Evolutionary conservation across 2,329 filamentous ascomycete genomes (phyloP), one percentile per base, ranked within the genome.

Genomic region (Alternaria sp.): DNA sequence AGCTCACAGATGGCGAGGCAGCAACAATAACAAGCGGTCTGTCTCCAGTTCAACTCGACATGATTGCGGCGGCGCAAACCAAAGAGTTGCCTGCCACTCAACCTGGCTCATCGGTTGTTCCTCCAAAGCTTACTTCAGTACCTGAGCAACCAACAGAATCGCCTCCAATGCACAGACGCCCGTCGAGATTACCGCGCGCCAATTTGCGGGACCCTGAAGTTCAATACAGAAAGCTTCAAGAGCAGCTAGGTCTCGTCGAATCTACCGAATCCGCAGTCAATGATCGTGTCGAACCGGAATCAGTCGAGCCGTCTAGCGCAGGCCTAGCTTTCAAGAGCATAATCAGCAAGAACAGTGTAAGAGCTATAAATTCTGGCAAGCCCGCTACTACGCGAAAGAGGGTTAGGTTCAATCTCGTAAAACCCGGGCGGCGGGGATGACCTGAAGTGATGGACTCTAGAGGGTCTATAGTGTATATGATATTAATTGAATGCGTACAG

Each of bases 171-270:
- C 26, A n/a, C 1, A 47, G 11, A 12, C 26, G 18, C 28, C 38
- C 32, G 26, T 7, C 56, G 9, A 18, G 20, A 42, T 16, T 20
- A 20, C 12, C 20, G 44, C n/a, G 32, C 38, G 9, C 26, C 14
- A 55, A 56, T 22, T 5, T n/a, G 2, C 43, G 44, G 34, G 59
- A 66, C 14, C 59, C 64, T n/a, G 64, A 65, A 52, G 12, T 55
- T 6, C 62, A 67, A 51, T 65, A 65, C 52, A 44, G 55, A 34
- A 63, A 44, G 24, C 57, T 65, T 1, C 59, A 65, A 42, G 57
- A 63, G 47, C 54, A 57, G 43, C 41, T 67, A 7, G 64, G 62
- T 22, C 51, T 63, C 38, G 26, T 43, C 26, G 36, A 32, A 22
- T 44, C 51, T 11, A 34, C 46, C 5, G 43, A 36, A 39, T n/a